phyloP scores from a whole-genome alignment of 148 eudicot genomes.

The Cornus suecica region DNA sequence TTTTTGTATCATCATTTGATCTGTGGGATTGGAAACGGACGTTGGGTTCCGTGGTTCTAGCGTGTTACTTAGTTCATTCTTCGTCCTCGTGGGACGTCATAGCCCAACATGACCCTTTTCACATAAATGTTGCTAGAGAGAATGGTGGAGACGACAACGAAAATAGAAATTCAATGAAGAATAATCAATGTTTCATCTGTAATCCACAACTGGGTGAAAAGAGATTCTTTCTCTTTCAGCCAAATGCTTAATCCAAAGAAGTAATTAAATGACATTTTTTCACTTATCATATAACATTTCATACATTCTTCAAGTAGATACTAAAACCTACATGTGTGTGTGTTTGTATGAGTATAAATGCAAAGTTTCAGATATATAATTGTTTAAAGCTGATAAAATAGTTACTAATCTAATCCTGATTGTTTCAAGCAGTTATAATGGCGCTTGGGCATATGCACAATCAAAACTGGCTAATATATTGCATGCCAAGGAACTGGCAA shows the following conservation, averaged over 20 bases:
- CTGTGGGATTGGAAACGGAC: too few species aligned
- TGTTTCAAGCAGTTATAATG: constrained; percentile 59
- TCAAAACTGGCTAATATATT: constrained; percentile 81
- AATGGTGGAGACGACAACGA: constrained; percentile 87
- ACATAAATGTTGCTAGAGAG: constrained; percentile 79
- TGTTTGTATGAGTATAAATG: too few species aligned
- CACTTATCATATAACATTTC: neutral
- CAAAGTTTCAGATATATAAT: neutral
- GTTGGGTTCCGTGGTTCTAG: too few species aligned
- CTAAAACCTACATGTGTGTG: too few species aligned
- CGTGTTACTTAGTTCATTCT: too few species aligned
- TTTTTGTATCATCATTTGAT: too few species aligned
- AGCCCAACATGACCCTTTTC: too few species aligned
- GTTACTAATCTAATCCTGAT: neutral
- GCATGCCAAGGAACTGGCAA: constrained; percentile 83
- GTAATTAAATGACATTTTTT: constrained; percentile 22
- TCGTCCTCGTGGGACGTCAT: too few species aligned
- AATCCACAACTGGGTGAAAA: constrained; percentile 80
- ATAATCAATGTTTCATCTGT: constrained; percentile 87
- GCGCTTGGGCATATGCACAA: constrained; percentile 85
- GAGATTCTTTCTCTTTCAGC: constrained; percentile 43
- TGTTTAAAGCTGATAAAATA: neutral
- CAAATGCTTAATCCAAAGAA: constrained; percentile 58
- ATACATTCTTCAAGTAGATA: too few species aligned
- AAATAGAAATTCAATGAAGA: constrained; percentile 63